Evolutionary conservation across 2,329 filamentous ascomycete species (phyloP), one percentile per base, ranked within the genome.

Genomic region (Gaeumannomyces sp.): DNA sequence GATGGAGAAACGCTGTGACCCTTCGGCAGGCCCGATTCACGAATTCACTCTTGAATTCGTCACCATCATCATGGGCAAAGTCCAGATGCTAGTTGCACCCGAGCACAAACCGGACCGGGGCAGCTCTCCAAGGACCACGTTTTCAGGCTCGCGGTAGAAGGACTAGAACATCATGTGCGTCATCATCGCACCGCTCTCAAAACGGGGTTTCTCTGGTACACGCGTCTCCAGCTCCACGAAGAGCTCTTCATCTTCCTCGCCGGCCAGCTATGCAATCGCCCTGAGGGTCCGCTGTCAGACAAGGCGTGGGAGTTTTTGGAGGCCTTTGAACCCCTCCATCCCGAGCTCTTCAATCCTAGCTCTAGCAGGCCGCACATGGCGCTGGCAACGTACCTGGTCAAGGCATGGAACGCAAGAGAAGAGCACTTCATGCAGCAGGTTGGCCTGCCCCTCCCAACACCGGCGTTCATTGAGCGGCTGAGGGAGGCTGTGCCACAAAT

Each of bases 241-340:
- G 84, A 85, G 64, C 74, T 86, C 29, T 83, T 86, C 66, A 75
- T 81, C 53, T 85, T 84, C 70, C 77, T 85, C 71, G 80, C 81
- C 0, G 82, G 82, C 5, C 82, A 85, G 70, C 78, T 87, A 16
- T 80, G 78, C 67, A 76, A 79, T 38, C 80, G 81, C 53, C 78
- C 77, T 0, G 76, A 76, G 2, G 84, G 85, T 11, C 72, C 71
- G 4, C 74, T 86, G 13, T 80, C 84, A 11, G 83, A 86, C 59
- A 78, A 81, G 35, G 84, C 80, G 1, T 87, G 85, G 85, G 70
- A 68, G 11, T 73, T 78, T 29, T 73, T 85, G 10, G 76, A 81
- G 50, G 73, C 74, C 8, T 76, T 80, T 4, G 86, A 85, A 71
- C 67, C 71, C 1, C 80, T 78, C 61, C 80, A 85, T 67, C 73